A percentile compares a stretch with the other conserved stretches of the same genome.
Conservation (phyloP, 1,284 basidiomycete species). For the Boletus nobilissimus region DNA sequence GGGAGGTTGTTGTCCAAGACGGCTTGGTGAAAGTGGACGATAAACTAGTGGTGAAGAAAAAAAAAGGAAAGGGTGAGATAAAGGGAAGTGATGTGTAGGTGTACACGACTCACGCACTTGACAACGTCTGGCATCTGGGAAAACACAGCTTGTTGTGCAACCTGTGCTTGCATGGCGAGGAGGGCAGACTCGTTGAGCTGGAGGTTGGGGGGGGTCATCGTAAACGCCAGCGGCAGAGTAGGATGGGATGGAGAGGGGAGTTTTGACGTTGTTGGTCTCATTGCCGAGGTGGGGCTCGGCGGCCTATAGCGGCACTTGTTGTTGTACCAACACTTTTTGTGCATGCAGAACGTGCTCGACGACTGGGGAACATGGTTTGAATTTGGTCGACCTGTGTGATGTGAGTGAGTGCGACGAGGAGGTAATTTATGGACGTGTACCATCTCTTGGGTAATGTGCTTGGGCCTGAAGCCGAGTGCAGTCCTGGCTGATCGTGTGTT, state of each 20-base stretch:
- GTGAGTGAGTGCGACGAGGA: not conserved
- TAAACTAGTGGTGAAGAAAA: slow-evolving; percentile 65
- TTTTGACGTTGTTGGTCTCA: slow-evolving; percentile 75
- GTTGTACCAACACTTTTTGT: slow-evolving; percentile 55
- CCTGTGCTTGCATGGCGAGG: slow-evolving; percentile 78
- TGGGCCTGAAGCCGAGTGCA: slow-evolving; percentile 79
- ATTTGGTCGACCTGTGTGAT: slow-evolving; percentile 70
- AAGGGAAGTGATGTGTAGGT: not conserved
- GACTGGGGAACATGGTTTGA: slow-evolving; percentile 77
- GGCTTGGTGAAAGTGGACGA: slow-evolving; percentile 91
- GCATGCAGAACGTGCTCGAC: not conserved
- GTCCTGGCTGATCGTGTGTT: slow-evolving; percentile 60
- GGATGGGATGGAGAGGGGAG: slow-evolving; percentile 70
- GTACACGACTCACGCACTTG: slow-evolving; percentile 67
- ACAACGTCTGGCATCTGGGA: slow-evolving; percentile 83
- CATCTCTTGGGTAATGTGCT: slow-evolving; percentile 80
- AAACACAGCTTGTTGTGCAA: slow-evolving; percentile 82
- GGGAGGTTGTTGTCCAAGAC: slow-evolving; percentile 87
- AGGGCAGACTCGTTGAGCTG: slow-evolving; percentile 75
- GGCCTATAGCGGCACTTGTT: slow-evolving; percentile 74
- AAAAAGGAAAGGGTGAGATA: not conserved
- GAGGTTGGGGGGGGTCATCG: slow-evolving; percentile 58
- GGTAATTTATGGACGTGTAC: slow-evolving; percentile 49
- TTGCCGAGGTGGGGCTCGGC: slow-evolving; percentile 79
- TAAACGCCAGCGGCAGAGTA: slow-evolving; percentile 75